These are phyloP conservation scores for Murraya koenigii DNA, from an alignment of 345 rosid species.

Conservation along the genomic window DNA sequence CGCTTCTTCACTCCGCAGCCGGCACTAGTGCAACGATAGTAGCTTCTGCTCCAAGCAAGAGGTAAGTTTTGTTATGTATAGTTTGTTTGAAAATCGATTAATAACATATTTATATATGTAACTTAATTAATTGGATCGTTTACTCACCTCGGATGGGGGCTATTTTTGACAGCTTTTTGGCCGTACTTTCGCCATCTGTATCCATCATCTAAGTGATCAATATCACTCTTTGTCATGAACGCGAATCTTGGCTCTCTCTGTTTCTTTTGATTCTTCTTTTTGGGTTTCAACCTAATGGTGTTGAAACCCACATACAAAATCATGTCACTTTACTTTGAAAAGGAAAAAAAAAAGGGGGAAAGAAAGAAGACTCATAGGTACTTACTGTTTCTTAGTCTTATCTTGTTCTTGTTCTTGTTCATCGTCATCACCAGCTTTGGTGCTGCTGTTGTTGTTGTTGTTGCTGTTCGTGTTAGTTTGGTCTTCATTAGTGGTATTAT, in stretches of 20 bases:
- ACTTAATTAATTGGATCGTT: no score
- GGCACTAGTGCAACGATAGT: constrained; percentile 91
- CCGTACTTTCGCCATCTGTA: constrained; percentile 99
- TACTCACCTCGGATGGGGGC: constrained; percentile 88
- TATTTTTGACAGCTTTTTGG: constrained; percentile 95
- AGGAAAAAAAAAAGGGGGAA: neutral
- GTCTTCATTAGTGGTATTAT: constrained; percentile 6
- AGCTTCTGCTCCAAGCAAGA: constrained; percentile 62
- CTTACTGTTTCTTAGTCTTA: constrained; percentile 79
- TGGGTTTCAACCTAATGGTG: constrained; percentile 70
- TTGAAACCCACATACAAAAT: constrained; percentile 4
- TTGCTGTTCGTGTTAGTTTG: constrained; percentile 33
- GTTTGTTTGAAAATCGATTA: no score
- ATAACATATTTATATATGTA: no score
- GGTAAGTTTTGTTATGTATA: neutral
- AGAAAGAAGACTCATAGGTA: neutral
- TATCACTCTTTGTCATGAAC: constrained; percentile 93
- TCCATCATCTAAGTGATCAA: constrained; percentile 96
- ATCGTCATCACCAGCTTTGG: constrained; percentile 32
- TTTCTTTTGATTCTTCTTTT: constrained; percentile 81
- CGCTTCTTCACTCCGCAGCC: constrained; percentile 98
- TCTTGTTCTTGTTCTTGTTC: constrained; percentile 57
- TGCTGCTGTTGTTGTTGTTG: constrained; percentile 16
- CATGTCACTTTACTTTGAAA: constrained; percentile 2
- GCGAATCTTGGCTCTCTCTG: constrained; percentile 87